phyloP scores from a whole-genome alignment of 768 basidiomycete genomes.

The Russula foetens region DNA sequence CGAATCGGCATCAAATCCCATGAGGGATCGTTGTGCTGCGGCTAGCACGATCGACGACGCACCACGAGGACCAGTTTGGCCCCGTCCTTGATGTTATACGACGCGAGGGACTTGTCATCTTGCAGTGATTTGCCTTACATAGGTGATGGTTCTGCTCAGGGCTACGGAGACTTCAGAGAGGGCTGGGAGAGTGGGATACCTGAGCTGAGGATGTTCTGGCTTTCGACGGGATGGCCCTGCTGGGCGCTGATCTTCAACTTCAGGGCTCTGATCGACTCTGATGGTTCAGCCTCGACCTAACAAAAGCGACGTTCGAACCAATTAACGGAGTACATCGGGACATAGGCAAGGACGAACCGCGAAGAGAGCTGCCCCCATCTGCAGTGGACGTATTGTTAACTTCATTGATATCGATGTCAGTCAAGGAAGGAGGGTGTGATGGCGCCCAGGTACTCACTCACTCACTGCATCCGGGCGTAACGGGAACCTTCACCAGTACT shows the following conservation, averaged over 20 bases:
- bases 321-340: neutral
- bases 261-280: constrained; percentile 66
- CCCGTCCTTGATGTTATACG: constrained; percentile 91
- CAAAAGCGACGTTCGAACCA: neutral
- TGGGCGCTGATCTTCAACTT: constrained; percentile 76
- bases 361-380: constrained; percentile 69
- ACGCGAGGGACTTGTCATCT: constrained; percentile 81
- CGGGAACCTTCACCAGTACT: neutral
- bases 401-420: constrained; percentile 46
- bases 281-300: constrained; percentile 69
- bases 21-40: no score
- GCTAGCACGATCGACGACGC: neutral
- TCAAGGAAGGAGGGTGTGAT: neutral
- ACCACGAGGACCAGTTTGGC: constrained; percentile 98
- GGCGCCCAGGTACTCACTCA: neutral
- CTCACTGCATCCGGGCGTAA: neutral
- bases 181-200: constrained; percentile 41
- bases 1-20: neutral
- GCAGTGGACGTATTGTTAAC: constrained; percentile 90
- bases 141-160: constrained; percentile 2
- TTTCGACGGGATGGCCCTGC: constrained; percentile 63
- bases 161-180: constrained; percentile 7
- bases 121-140: constrained; percentile 88
- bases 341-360: constrained; percentile 36
- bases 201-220: constrained; percentile 91